Evolutionary conservation across 768 basidiomycete genomes (phyloP), one percentile per base, ranked within the genome.

Genomic region (Auricularia cornea): DNA sequence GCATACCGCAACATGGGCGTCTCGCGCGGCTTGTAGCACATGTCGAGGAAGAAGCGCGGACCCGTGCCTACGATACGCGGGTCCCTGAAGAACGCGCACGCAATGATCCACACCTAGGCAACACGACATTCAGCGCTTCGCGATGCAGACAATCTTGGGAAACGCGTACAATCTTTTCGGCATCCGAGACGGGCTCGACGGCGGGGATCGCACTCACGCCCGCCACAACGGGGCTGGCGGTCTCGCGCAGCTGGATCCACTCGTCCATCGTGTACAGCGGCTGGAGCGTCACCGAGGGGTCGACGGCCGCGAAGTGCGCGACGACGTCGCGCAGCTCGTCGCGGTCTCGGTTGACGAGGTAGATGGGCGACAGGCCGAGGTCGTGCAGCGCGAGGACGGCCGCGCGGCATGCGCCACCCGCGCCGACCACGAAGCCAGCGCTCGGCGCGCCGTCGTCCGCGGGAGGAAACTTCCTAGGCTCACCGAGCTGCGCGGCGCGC

Each of bases 351-450:
- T 81, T 81, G 76, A 72, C 79, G 30, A 82, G 67, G 69, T 77
- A 77, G 67, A 81, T 79, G 16, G 70, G 71, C 63, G 69, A 63
- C 61, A 78, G 67, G 14, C 76, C 75, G 3, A 77, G 68, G 61
- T 73, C 66, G 68, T 78, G 72, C 14, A 81, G 70, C 1, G 80
- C 79, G 66, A 79, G 80, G 44, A 82, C 71, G 3, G 80, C 80
- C 3, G 80, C 79, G 38, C 80, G 77, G 62, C 75, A 77, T 0
- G 80, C 80, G 26, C 80, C 80, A 10, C 80, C 80, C 14, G 80
- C 80, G 11, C 80, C 80, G 63, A 82, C 77, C 23, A 82, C 77
- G 61, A 82, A 70, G 23, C 73, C 76, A 1, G 71, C 72, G 33
- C 69, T 60, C 3, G 26, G 31, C 11, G 23, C 3, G 23, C 33